phyloP scores from a whole-genome alignment of 2,329 filamentous ascomycete genomes.

The Tolypocladium ovalisporum region DNA sequence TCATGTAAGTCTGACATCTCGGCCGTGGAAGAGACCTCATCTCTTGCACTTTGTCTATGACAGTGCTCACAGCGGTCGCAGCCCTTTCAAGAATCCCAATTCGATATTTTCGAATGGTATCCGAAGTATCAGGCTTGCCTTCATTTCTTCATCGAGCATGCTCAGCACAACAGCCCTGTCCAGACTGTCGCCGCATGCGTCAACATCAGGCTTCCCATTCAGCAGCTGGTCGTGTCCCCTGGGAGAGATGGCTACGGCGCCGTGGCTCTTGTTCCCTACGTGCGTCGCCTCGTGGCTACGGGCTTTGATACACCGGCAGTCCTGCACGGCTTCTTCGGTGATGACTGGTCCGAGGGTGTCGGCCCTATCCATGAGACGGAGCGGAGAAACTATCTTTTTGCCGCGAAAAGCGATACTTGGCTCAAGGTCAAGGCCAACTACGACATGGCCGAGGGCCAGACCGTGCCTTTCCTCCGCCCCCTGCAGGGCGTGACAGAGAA shows the following conservation, averaged over 20 bases:
- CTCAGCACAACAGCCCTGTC: constrained; percentile 71
- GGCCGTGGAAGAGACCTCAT: not conserved
- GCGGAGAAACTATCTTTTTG: constrained; percentile 87
- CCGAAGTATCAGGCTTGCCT: constrained; percentile 84
- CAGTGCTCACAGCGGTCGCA: constrained; percentile 9
- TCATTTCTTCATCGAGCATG: constrained; percentile 82
- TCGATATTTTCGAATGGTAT: constrained; percentile 89
- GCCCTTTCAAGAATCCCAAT: constrained; percentile 38
- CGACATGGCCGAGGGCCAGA: constrained; percentile 75
- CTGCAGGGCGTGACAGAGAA: constrained; percentile 64
- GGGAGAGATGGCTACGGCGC: constrained; percentile 37
- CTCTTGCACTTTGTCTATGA: not conserved
- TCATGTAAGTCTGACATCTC: constrained; percentile 8
- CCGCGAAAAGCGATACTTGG: constrained; percentile 88
- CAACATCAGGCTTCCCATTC: constrained; percentile 85
- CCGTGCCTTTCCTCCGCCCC: constrained; percentile 76
- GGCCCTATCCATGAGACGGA: constrained; percentile 80
- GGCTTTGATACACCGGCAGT: constrained; percentile 80
- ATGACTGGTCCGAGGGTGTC: constrained; percentile 75
- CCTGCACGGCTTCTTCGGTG: constrained; percentile 94
- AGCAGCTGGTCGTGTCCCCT: constrained; percentile 38
- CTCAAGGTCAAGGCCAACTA: constrained; percentile 81
- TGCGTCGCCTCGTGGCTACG: constrained; percentile 80
- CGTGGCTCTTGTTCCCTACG: constrained; percentile 61
- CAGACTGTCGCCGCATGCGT: constrained; percentile 83